phyloP scores from a whole-genome alignment of 805 yeast genomes.

The Komagataella populi region DNA sequence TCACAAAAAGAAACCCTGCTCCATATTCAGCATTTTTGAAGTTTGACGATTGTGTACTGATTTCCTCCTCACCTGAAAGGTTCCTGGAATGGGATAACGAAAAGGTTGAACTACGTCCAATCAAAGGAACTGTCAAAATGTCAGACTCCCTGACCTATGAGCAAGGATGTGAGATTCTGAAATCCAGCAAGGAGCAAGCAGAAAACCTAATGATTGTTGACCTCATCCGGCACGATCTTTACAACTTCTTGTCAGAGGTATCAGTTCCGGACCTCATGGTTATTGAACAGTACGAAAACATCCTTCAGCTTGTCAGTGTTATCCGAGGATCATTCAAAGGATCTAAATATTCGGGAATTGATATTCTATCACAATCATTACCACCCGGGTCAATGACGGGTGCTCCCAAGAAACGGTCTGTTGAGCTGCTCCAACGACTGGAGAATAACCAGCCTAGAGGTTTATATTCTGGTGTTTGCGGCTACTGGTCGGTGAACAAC shows the following conservation, averaged over 20 bases:
- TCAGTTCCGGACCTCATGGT: conserved; percentile 69
- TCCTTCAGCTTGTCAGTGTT: conserved; percentile 84
- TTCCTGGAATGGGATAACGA: conserved; percentile 65
- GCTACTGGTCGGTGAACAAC: conserved; percentile 85
- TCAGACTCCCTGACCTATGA: conserved; percentile 35
- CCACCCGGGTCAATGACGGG: conserved; percentile 99
- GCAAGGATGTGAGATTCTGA: conserved; percentile 49
- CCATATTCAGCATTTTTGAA: conserved; percentile 80
- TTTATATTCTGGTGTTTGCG: conserved; percentile 86
- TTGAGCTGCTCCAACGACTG: conserved; percentile 56
- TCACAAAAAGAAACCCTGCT: conserved; percentile 71
- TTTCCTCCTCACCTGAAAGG: conserved; percentile 92
- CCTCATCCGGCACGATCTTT: conserved; percentile 82
- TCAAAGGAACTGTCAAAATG: conserved; percentile 88
- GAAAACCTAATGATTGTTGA: conserved; percentile 97
- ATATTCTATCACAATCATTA: conserved; percentile 59
- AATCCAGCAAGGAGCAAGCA: conserved; percentile 86
- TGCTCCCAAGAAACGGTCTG: conserved; percentile 91
- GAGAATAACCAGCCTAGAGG: conserved; percentile 59
- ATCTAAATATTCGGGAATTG: conserved; percentile 48
- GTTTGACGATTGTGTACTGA: conserved; percentile 47
- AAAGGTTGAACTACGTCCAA: conserved; percentile 76
- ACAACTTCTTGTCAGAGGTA: conserved; percentile 51
- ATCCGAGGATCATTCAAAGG: conserved; percentile 47
- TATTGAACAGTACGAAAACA: conserved; percentile 86